phyloP scores from a whole-genome alignment of 495 filamentous ascomycete genomes.

The Parmelia sp. region DNA sequence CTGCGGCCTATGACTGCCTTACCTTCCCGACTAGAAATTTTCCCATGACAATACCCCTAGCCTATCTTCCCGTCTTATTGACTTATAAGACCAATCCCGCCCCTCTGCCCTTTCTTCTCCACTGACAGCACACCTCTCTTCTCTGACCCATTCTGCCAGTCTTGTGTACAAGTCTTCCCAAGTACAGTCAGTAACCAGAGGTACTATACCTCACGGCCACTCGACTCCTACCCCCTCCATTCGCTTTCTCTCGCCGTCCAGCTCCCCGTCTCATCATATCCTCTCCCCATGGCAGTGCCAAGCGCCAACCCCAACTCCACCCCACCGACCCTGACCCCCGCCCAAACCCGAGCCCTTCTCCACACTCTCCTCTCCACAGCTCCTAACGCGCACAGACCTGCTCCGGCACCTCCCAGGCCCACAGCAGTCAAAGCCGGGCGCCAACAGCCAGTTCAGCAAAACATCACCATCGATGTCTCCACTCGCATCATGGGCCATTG shows the following conservation, averaged over 20 bases:
- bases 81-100: background rate
- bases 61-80: conserved; percentile 1
- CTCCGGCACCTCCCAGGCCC: background rate
- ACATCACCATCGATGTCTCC: conserved; percentile 36
- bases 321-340: conserved; percentile 9
- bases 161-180: background rate
- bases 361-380: conserved; percentile 3
- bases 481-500: conserved; percentile 34
- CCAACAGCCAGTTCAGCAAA: conserved; percentile 6
- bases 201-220: too few relatives aligned
- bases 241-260: background rate
- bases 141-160: background rate
- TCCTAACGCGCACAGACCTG: background rate
- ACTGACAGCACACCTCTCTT: background rate
- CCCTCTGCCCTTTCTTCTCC: background rate
- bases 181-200: background rate
- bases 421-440: background rate
- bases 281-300: conserved; percentile 1
- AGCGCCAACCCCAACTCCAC: background rate
- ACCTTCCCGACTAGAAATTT: background rate
- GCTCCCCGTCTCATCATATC: background rate
- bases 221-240: background rate
- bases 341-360: conserved; percentile 18
- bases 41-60: background rate
- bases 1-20: background rate